Evolutionary conservation across 768 basidiomycete species (phyloP).

Genomic region (Collybia sordida): DNA sequence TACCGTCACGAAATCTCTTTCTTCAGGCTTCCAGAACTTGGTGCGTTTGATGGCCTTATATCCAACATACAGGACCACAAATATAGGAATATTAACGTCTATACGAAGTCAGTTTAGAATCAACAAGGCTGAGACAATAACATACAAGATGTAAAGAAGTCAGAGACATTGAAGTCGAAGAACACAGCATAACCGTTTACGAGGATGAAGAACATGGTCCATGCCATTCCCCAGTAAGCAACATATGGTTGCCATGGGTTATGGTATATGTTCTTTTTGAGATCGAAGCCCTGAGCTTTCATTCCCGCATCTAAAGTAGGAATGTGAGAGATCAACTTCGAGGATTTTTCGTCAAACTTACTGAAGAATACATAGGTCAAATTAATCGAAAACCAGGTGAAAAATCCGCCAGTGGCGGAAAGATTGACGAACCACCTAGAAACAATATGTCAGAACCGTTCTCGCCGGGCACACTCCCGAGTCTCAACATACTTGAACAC

Average conservation of each 20-base stretch:
- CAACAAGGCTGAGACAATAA: background rate
- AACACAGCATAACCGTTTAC: constrained; percentile 58
- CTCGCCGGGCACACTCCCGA: background rate
- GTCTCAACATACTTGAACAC: constrained; percentile 54
- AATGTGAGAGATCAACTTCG: background rate
- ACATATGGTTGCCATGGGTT: constrained; percentile 65
- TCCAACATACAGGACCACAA: constrained; percentile 40
- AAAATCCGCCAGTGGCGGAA: constrained; percentile 65
- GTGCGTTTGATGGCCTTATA: constrained; percentile 43
- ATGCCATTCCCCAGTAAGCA: constrained; percentile 68
- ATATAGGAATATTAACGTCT: constrained; percentile 52
- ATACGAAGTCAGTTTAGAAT: background rate
- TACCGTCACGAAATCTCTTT: constrained; percentile 75
- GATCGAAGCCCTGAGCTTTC: constrained; percentile 63
- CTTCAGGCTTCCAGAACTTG: constrained; percentile 50
- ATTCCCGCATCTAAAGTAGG: constrained; percentile 52
- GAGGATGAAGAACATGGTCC: constrained; percentile 60
- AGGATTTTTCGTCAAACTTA: constrained; percentile 27
- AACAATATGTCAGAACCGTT: too few species aligned
- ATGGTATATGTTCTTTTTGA: constrained; percentile 60
- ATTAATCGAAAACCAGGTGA: constrained; percentile 68
- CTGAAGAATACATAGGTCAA: constrained; percentile 74
- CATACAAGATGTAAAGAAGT: constrained; percentile 47
- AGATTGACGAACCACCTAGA: constrained; percentile 70
- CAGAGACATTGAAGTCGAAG: constrained; percentile 56